Base-by-base conservation (phyloP, 169 alveolate species). In the Eimeria acervulina region DNA sequence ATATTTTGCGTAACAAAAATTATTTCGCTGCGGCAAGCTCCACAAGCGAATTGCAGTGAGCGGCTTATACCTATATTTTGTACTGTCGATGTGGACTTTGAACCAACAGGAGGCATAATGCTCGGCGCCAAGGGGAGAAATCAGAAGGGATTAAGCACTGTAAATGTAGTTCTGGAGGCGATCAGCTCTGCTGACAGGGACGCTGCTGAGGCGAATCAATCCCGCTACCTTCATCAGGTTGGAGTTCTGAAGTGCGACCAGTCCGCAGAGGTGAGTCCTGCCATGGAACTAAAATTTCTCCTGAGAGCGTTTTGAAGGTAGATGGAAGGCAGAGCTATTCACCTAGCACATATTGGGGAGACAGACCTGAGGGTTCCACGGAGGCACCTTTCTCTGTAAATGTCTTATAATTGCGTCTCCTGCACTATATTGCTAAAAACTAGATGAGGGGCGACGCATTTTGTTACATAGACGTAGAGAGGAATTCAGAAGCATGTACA, bases 181-280 rank as follows among this genome's bases (percentile, higher is more conserved):
- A 68, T 92, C 42, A 78, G 96, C 51, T 38, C 96, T 42, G 96
- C 96, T 13, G 96, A 92, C 51, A 74, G 96, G 40, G 96, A 92
- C 40, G 70, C 92, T 80, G 96, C 96, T 28, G 96, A 92, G 84
- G 96, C 96, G 5, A 47, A 59, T 87, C 76, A 92, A 76, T 44
- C 81, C 28, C 85, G 31, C 52, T 55, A 83, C 51, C 72, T 55
- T 40, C 52, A 83, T 4, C 92, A 78, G 52, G 81, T 63, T 26
- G 90, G 96, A 61, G 80, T 92, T 59, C 33, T 87, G 94, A 87
- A 87, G 61, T 59, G 74, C 40, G 94, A 87, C 33, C 94, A 59
- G 74, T 21, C 47, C 2, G 94, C 83, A 55, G 94, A 87, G 61
- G 94, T 42, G 83, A 63, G 94, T 5, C 52, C 1, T 72, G 31